phyloP scores from a whole-genome alignment of 768 basidiomycete species.

The Floccularia luteovirens region DNA sequence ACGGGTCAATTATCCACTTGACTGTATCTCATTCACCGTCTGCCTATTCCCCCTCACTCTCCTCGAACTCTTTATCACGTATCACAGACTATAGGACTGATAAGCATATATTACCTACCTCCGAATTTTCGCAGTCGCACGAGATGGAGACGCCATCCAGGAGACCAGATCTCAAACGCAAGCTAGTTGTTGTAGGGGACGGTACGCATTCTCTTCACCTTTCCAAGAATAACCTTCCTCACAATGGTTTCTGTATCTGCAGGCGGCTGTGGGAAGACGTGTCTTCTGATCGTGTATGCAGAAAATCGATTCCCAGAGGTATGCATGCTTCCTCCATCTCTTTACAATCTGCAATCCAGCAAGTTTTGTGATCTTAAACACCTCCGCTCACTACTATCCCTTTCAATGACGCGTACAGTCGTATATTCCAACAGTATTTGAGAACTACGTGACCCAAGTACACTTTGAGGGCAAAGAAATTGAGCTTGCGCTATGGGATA shows the following conservation, averaged over 20 bases:
- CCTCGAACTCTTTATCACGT: too few relatives aligned
- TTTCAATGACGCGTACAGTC: too few relatives aligned
- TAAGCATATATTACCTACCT: too few relatives aligned
- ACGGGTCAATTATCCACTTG: too few relatives aligned
- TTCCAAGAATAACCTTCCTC: neutral
- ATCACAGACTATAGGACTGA: too few relatives aligned
- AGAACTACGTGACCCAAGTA: slow-evolving; percentile 88
- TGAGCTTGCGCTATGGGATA: slow-evolving; percentile 98
- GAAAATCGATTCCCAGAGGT: slow-evolving; percentile 97
- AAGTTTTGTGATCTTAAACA: too few relatives aligned
- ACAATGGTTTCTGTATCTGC: slow-evolving; percentile 11
- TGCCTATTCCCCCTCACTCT: too few relatives aligned
- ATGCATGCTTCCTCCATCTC: slow-evolving; percentile 10
- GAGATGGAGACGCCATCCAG: too few relatives aligned
- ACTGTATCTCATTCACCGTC: too few relatives aligned
- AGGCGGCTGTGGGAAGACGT: slow-evolving; percentile 91
- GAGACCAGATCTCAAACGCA: slow-evolving; percentile 77
- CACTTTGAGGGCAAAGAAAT: slow-evolving; percentile 83
- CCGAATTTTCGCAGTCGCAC: too few relatives aligned
- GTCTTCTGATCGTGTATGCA: slow-evolving; percentile 92
- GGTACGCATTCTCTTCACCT: slow-evolving; percentile 38
- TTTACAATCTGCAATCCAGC: slow-evolving; percentile 1
- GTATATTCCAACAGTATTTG: slow-evolving; percentile 91
- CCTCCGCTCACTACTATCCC: too few relatives aligned
- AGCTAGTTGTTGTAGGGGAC: slow-evolving; percentile 85